Base-by-base conservation (phyloP, 306 rosid genomes). In the Cucurbita pepo region DNA sequence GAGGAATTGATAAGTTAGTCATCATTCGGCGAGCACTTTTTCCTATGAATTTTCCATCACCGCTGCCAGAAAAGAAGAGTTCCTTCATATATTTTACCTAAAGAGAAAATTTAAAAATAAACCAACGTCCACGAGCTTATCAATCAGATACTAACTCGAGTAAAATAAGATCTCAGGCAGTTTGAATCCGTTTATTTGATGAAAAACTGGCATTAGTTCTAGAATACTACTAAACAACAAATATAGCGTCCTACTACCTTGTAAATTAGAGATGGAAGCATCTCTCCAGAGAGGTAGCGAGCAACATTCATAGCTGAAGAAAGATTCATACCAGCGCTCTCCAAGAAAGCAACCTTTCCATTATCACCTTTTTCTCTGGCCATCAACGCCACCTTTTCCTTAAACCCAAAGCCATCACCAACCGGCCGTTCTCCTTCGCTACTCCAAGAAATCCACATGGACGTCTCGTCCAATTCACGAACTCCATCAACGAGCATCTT, bases 251-350 rank as follows among this genome's bases (percentile, higher is more conserved):
- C 44, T 48, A 83, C 44, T 48, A 83, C 92, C 88, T 87, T 88
- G 53, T 76, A 72, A 22, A 88, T 78, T 58, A 93, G 96, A 61
- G 83, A 61, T 5, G 87, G 81, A 21, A 94, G 88, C 15, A 87
- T 77, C 79, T 85, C 82, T 5, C 83, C 51, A 0, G 92, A 83
- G 25, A 87, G 87, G 77, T 94, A 81, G 54, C 90, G 81, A 2
- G 96, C 86, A 51, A 90, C 82, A 74, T 90, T 83, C 88, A 90
- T 88, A 54, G 98, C 96, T 7, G 89, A 87, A 81, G 94, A 81
- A 18, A 89, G 83, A 66, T 82, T 82, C 80, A 94, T 82, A 21
- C 92, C 97, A 4, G 79, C 78, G 77, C 90, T 85, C 90, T 90
- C 98, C 83, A 90, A 67, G 74, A 86, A 85, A 4, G 92, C 94